These are phyloP conservation scores for Paracamarosporium sp. DNA, from an alignment of 2,329 filamentous ascomycete species.

Conservation along the genomic window DNA sequence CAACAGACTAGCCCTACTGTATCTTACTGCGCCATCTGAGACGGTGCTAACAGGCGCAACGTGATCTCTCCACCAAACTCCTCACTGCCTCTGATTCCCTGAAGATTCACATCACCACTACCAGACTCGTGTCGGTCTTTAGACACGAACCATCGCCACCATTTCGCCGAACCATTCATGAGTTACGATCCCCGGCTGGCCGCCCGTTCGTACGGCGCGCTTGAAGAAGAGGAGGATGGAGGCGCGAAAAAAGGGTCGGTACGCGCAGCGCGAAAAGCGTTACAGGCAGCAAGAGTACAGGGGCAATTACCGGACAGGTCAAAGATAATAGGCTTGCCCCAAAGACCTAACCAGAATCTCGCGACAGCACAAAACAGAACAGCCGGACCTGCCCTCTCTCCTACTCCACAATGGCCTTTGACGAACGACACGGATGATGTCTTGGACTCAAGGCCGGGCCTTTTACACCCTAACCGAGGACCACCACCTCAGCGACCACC, in stretches of 20 bases:
- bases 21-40: slow-evolving; percentile 20
- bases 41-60: slow-evolving; percentile 23
- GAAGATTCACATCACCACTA: slow-evolving; percentile 10
- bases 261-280: slow-evolving; percentile 43
- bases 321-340: slow-evolving; percentile 43
- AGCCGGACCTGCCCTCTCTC: slow-evolving; percentile 29
- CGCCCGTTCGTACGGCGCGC: slow-evolving; percentile 38
- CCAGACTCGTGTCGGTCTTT: slow-evolving; percentile 39
- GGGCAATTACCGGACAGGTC: slow-evolving; percentile 38
- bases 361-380: slow-evolving; percentile 23
- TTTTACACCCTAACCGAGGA: slow-evolving; percentile 34
- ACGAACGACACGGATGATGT: slow-evolving; percentile 41
- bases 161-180: slow-evolving; percentile 41
- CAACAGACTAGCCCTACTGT: slow-evolving; percentile 12
- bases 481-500: slow-evolving; percentile 51
- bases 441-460: slow-evolving; percentile 29
- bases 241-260: slow-evolving; percentile 43
- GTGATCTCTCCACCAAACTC: slow-evolving; percentile 11
- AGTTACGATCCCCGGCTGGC: slow-evolving; percentile 45
- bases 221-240: slow-evolving; percentile 28
- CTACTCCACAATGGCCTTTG: slow-evolving; percentile 56
- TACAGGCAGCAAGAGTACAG: slow-evolving; percentile 38
- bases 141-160: slow-evolving; percentile 38
- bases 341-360: slow-evolving; percentile 43
- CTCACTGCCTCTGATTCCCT: slow-evolving; percentile 3